These are phyloP conservation scores for Aspergillus carlsbadensis DNA, from an alignment of 495 filamentous ascomycete species.

Conservation along the genomic window DNA sequence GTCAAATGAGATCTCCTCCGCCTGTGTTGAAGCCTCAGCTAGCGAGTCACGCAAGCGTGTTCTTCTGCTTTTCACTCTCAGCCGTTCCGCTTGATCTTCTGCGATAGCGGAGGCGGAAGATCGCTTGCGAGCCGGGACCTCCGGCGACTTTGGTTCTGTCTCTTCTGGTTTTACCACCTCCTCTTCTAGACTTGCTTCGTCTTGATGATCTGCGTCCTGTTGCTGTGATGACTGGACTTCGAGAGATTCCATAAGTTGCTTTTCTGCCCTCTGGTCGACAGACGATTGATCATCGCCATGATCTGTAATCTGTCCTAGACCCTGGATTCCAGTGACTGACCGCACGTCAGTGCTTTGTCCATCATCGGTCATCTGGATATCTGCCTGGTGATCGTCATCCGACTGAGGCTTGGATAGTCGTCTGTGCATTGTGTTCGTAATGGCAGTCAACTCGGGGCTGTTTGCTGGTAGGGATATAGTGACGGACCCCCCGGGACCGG, in stretches of 20 bases:
- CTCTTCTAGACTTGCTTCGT: conserved; percentile 23
- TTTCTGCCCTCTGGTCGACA: conserved; percentile 42
- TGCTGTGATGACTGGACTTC: conserved; percentile 34
- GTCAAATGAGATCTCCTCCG: conserved; percentile 59
- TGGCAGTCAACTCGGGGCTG: conserved; percentile 18
- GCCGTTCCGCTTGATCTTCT: conserved; percentile 53
- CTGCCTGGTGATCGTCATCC: conserved; percentile 17
- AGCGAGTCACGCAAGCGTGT: conserved; percentile 76
- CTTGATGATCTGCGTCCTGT: conserved; percentile 22
- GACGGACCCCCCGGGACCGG: conserved; percentile 39
- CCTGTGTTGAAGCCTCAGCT: conserved; percentile 45
- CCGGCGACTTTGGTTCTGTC: conserved; percentile 30
- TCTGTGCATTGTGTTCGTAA: conserved; percentile 13
- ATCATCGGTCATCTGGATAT: conserved; percentile 16
- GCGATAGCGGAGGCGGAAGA: conserved; percentile 51
- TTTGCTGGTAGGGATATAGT: conserved; percentile 35
- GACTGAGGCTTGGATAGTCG: conserved; percentile 15
- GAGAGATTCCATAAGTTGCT: conserved; percentile 42
- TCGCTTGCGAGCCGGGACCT: conserved; percentile 40
- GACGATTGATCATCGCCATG: conserved; percentile 38
- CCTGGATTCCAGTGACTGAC: conserved; percentile 15
- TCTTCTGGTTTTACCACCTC: conserved; percentile 29
- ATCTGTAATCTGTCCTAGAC: conserved; percentile 17
- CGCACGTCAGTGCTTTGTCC: conserved; percentile 10
- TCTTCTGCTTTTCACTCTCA: conserved; percentile 77